Evolutionary conservation across 257 asterid genomes (phyloP), one percentile per base, ranked within the genome.

Genomic region (Thymus mandschuricus): DNA sequence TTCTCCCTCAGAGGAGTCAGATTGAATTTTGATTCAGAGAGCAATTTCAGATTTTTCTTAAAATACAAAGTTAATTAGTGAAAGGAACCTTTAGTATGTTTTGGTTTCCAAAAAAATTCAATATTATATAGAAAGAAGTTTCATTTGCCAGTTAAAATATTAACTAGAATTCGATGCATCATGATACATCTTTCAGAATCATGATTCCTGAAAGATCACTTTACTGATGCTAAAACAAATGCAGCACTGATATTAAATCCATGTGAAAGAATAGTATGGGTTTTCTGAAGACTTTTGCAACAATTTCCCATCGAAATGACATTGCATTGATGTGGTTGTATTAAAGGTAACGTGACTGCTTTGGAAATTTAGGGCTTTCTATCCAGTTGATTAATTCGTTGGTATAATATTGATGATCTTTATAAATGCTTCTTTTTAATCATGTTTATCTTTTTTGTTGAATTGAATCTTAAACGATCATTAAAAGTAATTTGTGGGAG

Each of bases 171-270:
- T 51, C 64, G 38, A 40, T 79, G 96, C 96, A 88, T 90, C 89
- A 9, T 46, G 97, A 93, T 93, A 89, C 91, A 75, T 77, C 85
- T 81, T 75, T 83, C 78, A 40, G 78, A 78, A 81, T 83, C 88
- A 71, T 83, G 60, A 74, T 90, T 85, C 93, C 86, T 28, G 76
- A 82, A 82, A 81, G 96, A 86, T 88, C 97, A 88, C 96, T 88
- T 83, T 75, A 68, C 10, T 76, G 94, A 86, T 92, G 98, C 96
- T 50, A 92, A 40, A 89, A 60, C 69, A 79, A 86, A 63, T 29
- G 72, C 81, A 76, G 74, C 87, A 61, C 75, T 74, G 79, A 69
- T 81, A 54, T 65, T 44, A 52, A 70, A 76, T 85, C 83, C 83
- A 64, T 70, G 85, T 73, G 79, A 71, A 72, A 86, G 90, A 78